Evolutionary conservation across 805 yeast genomes (phyloP).

Genomic region (Nakazawaea peltata): DNA sequence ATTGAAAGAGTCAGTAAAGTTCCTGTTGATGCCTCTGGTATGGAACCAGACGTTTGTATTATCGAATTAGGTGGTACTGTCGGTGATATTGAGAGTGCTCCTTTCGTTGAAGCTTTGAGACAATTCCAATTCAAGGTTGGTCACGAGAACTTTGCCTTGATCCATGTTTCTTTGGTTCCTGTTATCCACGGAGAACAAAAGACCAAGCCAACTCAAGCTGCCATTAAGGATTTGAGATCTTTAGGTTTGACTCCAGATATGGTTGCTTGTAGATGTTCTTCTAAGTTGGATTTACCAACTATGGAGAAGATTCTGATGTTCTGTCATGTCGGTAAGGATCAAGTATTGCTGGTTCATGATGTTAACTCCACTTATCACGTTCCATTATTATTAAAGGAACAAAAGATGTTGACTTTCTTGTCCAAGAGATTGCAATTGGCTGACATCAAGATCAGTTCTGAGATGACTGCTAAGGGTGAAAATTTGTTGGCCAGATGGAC

Average conservation of each 20-base stretch:
- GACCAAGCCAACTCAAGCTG: conserved; percentile 99
- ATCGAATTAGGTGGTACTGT: conserved; percentile 99
- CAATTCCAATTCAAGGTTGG: conserved; percentile 99
- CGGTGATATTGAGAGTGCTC: conserved; percentile 98
- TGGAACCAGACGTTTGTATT: conserved; percentile 93
- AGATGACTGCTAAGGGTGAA: conserved; percentile 58
- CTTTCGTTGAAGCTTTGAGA: conserved; percentile 97
- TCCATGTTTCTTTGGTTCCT: conserved; percentile 95
- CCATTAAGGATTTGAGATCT: conserved; percentile 92
- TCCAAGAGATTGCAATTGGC: conserved; percentile 57
- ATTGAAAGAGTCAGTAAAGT: conserved; percentile 84
- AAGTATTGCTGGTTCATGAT: conserved; percentile 94
- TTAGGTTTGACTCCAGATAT: conserved; percentile 92
- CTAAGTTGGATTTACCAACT: conserved; percentile 73
- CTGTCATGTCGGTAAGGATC: conserved; percentile 98
- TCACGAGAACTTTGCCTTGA: conserved; percentile 83
- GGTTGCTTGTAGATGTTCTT: conserved; percentile 96
- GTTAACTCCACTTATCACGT: conserved; percentile 97
- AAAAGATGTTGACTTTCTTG: conserved; percentile 71
- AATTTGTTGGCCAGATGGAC: conserved; percentile 72
- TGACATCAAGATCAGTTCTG: conserved; percentile 35
- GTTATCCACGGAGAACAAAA: conserved; percentile 98
- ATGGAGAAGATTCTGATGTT: conserved; percentile 96
- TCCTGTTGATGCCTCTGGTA: conserved; percentile 86
- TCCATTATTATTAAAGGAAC: conserved; percentile 84